Conservation (phyloP, 2,329 filamentous ascomycete species). For the Cercospora citrullina region DNA sequence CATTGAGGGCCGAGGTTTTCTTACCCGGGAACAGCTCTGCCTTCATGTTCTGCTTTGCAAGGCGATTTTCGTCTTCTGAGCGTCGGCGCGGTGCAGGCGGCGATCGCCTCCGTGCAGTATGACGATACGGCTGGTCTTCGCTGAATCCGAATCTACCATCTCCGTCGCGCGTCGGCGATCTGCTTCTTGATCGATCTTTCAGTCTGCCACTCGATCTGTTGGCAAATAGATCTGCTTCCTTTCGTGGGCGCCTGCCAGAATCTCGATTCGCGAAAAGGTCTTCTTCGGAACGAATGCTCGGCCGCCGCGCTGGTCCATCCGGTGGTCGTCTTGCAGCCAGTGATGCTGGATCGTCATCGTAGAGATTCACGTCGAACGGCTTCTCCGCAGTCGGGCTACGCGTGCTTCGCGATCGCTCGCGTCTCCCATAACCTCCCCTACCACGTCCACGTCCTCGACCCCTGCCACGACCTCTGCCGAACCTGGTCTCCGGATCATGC, state of each 20-base stretch:
- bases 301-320: conserved; percentile 13
- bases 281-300: conserved; percentile 1
- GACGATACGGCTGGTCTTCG: conserved; percentile 51
- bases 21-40: conserved; percentile 46
- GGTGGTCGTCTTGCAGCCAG: conserved; percentile 12
- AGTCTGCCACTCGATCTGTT: conserved; percentile 46
- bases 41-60: conserved; percentile 30
- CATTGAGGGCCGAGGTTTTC: conserved; percentile 16
- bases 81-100: conserved; percentile 39
- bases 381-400: conserved; percentile 36
- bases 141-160: conserved; percentile 52
- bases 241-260: conserved; percentile 17
- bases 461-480: conserved; percentile 47
- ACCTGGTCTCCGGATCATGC: conserved; percentile 74
- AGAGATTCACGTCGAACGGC: conserved; percentile 74
- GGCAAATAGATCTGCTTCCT: conserved; percentile 38
- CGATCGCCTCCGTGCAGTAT: conserved; percentile 47
- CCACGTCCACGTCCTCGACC: conserved; percentile 43
- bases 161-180: conserved; percentile 55
- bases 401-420: conserved; percentile 44
- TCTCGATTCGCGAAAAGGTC: conserved; percentile 23
- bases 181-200: conserved; percentile 55
- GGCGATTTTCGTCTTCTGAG: conserved; percentile 28
- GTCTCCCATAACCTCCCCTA: conserved; percentile 59
- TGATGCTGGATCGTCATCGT: conserved; percentile 64